phyloP scores from a whole-genome alignment of 164 flowering plant genomes.

The Berberis vulgaris region DNA sequence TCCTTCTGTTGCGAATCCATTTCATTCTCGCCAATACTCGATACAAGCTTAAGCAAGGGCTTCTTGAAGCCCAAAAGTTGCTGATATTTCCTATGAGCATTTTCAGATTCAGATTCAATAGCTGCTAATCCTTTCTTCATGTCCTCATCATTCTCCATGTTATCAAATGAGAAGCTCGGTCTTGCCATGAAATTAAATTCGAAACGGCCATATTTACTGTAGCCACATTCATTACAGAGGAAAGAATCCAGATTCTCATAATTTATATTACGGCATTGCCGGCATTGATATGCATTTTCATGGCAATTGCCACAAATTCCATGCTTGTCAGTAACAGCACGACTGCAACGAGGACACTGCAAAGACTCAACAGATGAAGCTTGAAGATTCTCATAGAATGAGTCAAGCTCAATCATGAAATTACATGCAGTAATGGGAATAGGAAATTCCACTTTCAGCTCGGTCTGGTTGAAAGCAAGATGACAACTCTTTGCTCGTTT shows the following conservation, averaged over 20 bases:
- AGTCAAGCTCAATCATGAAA: constrained; percentile 98
- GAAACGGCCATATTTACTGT: constrained; percentile 97
- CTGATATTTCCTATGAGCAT: constrained; percentile 98
- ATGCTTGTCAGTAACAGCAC: constrained; percentile 94
- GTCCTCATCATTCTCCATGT: constrained; percentile 98
- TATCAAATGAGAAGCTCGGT: constrained; percentile 95
- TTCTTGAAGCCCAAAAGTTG: constrained; percentile 97
- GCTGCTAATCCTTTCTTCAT: constrained; percentile 98
- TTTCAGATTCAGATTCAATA: constrained; percentile 96
- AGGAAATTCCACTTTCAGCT: constrained; percentile 91
- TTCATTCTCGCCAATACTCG: constrained; percentile 97
- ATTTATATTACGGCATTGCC: constrained; percentile 98
- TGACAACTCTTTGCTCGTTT: constrained; percentile 97
- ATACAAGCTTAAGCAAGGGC: constrained; percentile 89
- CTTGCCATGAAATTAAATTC: constrained; percentile 98
- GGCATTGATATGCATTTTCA: constrained; percentile 99
- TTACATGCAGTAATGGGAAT: constrained; percentile 98
- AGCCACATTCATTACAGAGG: constrained; percentile 98
- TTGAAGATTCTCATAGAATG: constrained; percentile 97
- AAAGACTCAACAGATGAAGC: constrained; percentile 93
- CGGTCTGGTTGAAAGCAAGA: constrained; percentile 94
- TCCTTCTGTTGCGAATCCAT: constrained; percentile 98
- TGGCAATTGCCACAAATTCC: constrained; percentile 96
- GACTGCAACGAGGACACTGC: constrained; percentile 98
- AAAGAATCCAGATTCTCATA: constrained; percentile 98